phyloP scores from a whole-genome alignment of 2,329 filamentous ascomycete species.

The Aspergillus viridinutans region DNA sequence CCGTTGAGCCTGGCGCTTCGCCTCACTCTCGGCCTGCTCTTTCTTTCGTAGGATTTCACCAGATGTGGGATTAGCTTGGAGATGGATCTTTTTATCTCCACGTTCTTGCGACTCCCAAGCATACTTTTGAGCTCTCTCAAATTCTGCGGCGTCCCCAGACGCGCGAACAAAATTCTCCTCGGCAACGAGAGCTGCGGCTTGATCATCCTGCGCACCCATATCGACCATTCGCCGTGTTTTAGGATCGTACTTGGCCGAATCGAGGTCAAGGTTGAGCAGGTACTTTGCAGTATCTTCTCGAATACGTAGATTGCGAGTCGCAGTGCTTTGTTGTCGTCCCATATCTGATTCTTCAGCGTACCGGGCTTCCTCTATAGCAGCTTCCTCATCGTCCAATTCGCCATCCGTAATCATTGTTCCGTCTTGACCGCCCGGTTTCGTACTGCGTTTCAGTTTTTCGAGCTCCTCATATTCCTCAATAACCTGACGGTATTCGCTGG shows the following conservation, averaged over 20 bases:
- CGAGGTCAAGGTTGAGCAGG: conserved; percentile 86
- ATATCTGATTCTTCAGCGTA: conserved; percentile 97
- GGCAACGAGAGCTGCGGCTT: conserved; percentile 75
- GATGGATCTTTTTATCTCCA: conserved; percentile 72
- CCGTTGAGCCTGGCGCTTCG: conserved; percentile 62
- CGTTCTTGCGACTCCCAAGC: conserved; percentile 95
- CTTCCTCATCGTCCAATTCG: conserved; percentile 52
- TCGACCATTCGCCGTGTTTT: conserved; percentile 92
- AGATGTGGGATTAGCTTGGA: conserved; percentile 94
- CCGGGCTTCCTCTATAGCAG: conserved; percentile 47
- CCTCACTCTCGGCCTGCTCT: conserved; percentile 68
- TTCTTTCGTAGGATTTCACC: conserved; percentile 81
- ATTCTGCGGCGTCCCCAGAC: conserved; percentile 87
- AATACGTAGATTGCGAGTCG: conserved; percentile 83
- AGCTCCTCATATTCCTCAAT: conserved; percentile 85
- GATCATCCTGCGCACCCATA: conserved; percentile 72
- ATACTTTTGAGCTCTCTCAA: conserved; percentile 81
- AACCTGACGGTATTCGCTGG: conserved; percentile 78
- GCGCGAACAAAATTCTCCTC: conserved; percentile 89
- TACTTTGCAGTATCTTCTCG: conserved; percentile 98
- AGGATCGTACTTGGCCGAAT: conserved; percentile 96
- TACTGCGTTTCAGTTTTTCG: conserved; percentile 65
- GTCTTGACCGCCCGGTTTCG: conserved; percentile 47
- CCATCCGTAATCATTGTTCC: conserved; percentile 46
- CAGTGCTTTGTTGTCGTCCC: conserved; percentile 86